These are phyloP conservation scores for Alloteropsis semialata DNA, from an alignment of 176 grass and related monocot species.

Conservation along the genomic window DNA sequence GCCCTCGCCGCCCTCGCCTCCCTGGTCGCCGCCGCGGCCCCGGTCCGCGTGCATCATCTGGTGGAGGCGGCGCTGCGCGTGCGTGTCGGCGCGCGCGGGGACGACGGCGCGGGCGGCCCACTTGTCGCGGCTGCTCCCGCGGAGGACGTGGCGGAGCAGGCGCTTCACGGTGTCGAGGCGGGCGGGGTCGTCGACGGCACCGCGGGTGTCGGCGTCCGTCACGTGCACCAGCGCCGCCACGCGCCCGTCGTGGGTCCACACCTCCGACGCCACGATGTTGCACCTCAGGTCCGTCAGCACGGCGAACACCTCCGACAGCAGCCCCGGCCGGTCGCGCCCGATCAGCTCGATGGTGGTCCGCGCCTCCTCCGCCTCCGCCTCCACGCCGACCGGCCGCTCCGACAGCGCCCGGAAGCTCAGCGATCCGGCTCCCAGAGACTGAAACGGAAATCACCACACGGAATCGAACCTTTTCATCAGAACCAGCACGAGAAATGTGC, in stretches of 20 bases:
- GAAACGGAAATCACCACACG: not conserved
- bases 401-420: constrained; percentile 46
- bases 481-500: not conserved
- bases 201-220: constrained; percentile 51
- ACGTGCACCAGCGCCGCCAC: constrained; percentile 75
- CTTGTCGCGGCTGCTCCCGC: constrained; percentile 51
- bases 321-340: constrained; percentile 70
- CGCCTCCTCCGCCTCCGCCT: constrained; percentile 30
- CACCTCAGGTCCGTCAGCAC: constrained; percentile 73
- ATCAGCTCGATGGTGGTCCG: constrained; percentile 72
- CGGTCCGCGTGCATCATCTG: constrained; percentile 76
- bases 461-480: not conserved
- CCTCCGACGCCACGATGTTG: constrained; percentile 78
- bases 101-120: constrained; percentile 35
- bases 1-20: not conserved
- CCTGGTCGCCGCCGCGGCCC: not conserved
- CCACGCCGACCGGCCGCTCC: constrained; percentile 44
- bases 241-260: constrained; percentile 78
- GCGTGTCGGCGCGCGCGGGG: constrained; percentile 28
- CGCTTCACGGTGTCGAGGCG: constrained; percentile 57
- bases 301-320: constrained; percentile 89
- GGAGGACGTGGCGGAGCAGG: constrained; percentile 64
- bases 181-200: constrained; percentile 45
- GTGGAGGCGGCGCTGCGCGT: constrained; percentile 70
- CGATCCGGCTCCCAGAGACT: constrained; percentile 70